A percentile compares a stretch with the other conserved stretches of the same genome.
Evolutionary conservation across 1,284 basidiomycete species (phyloP).

Genomic region (Boletus calvinii): DNA sequence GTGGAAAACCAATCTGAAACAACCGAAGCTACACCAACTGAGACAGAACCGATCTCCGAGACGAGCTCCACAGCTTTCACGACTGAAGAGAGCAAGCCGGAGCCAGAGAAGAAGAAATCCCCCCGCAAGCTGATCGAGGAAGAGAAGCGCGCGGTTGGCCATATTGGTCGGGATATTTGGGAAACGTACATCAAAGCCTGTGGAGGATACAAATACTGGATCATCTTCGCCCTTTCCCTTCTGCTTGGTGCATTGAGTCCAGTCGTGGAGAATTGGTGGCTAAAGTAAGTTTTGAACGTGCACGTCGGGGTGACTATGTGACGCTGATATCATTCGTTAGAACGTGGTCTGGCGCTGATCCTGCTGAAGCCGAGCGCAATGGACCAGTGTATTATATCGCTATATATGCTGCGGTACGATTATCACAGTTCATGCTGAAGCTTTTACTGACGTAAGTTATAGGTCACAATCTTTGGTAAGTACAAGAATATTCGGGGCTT

Average conservation of each 20-base stretch:
- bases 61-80: constrained; percentile 47
- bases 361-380: constrained; percentile 39
- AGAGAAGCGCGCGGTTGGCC: constrained; percentile 84
- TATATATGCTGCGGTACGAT: constrained; percentile 67
- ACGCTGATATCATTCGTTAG: constrained; percentile 36
- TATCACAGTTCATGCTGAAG: neutral
- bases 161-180: constrained; percentile 81
- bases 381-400: constrained; percentile 72
- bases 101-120: constrained; percentile 58
- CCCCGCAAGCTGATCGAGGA: constrained; percentile 89
- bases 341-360: constrained; percentile 61
- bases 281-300: constrained; percentile 48
- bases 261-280: constrained; percentile 82
- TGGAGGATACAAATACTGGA: constrained; percentile 71
- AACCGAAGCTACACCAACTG: constrained; percentile 10
- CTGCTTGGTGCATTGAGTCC: constrained; percentile 70
- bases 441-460: constrained; percentile 8
- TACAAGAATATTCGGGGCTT: neutral
- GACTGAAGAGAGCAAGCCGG: constrained; percentile 30
- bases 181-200: constrained; percentile 72
- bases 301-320: neutral
- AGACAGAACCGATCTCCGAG: constrained; percentile 43
- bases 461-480: constrained; percentile 45
- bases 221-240: constrained; percentile 58
- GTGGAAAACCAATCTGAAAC: constrained; percentile 6